Percentiles rank a stretch among this genome's conserved stretches.
phyloP scores from a whole-genome alignment of 2,329 filamentous ascomycete genomes.

The Xylariaceae sp. region DNA sequence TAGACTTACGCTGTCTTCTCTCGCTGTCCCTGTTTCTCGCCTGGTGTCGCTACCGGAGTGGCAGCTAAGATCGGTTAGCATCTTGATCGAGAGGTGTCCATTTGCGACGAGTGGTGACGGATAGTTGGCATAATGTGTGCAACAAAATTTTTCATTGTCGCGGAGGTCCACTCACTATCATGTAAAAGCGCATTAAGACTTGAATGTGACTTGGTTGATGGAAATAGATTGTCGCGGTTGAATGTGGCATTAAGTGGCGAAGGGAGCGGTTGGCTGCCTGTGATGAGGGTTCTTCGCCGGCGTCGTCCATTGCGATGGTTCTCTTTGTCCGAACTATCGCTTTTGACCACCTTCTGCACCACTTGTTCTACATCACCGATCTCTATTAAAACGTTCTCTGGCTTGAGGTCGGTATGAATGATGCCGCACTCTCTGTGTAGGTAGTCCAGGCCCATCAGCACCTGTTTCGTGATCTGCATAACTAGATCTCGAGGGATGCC shows the following conservation, averaged over 20 bases:
- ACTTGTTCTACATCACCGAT: conserved; percentile 99
- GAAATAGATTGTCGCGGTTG: conserved; percentile 75
- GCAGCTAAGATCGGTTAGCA: conserved; percentile 32
- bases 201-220: conserved; percentile 66
- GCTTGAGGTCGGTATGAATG: conserved; percentile 97
- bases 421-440: conserved; percentile 97
- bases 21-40: conserved; percentile 77
- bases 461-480: conserved; percentile 99
- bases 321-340: conserved; percentile 75
- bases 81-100: conserved; percentile 19
- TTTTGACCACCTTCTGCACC: conserved; percentile 93
- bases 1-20: conserved; percentile 89
- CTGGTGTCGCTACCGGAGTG: conserved; percentile 57
- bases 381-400: conserved; percentile 97
- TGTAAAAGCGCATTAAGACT: conserved; percentile 86
- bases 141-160: neutral
- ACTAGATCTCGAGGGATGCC: conserved; percentile 96
- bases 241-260: conserved; percentile 94
- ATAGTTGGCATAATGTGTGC: neutral
- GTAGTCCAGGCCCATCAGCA: conserved; percentile 92
- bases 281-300: conserved; percentile 90
- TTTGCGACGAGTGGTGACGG: neutral
- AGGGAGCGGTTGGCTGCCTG: conserved; percentile 92
- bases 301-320: conserved; percentile 91
- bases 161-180: conserved; percentile 62